These are phyloP conservation scores for Monilinia polystroma DNA, from an alignment of 2,329 filamentous ascomycete species.

Conservation along the genomic window DNA sequence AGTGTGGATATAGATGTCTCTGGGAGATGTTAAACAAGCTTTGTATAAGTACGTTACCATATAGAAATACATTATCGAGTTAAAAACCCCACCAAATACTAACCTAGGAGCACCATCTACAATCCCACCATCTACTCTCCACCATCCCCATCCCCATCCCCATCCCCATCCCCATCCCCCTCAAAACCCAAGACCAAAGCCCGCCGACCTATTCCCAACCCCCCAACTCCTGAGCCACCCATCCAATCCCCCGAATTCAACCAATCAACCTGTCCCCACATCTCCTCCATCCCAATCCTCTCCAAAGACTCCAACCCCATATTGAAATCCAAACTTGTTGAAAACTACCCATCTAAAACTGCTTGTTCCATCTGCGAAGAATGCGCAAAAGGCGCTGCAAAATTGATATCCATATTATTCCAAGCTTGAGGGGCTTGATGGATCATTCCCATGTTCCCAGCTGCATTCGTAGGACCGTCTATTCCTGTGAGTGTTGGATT, in stretches of 20 bases:
- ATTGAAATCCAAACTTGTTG: neutral
- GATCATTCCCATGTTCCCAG: no score
- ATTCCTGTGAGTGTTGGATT: neutral
- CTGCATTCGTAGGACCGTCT: neutral
- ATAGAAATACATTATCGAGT: no score
- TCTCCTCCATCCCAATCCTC: neutral
- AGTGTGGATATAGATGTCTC: no score
- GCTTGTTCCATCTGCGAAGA: neutral
- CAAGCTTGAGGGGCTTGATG: neutral
- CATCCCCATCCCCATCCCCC: no score
- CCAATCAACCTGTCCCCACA: slow-evolving; percentile 19
- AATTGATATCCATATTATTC: neutral
- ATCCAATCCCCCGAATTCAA: slow-evolving; percentile 17
- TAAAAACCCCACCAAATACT: neutral
- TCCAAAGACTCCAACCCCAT: neutral
- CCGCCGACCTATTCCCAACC: neutral
- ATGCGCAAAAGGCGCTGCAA: neutral
- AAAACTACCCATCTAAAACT: neutral
- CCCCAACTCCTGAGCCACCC: neutral
- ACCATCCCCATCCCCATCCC: no score
- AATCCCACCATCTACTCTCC: no score
- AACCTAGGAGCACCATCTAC: no score
- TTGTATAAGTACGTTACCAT: no score
- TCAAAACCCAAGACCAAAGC: neutral
- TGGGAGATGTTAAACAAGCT: no score